Evolutionary conservation across 2,329 filamentous ascomycete genomes (phyloP), one percentile per base, ranked within the genome.

Genomic region (Phialophora verrucosa): DNA sequence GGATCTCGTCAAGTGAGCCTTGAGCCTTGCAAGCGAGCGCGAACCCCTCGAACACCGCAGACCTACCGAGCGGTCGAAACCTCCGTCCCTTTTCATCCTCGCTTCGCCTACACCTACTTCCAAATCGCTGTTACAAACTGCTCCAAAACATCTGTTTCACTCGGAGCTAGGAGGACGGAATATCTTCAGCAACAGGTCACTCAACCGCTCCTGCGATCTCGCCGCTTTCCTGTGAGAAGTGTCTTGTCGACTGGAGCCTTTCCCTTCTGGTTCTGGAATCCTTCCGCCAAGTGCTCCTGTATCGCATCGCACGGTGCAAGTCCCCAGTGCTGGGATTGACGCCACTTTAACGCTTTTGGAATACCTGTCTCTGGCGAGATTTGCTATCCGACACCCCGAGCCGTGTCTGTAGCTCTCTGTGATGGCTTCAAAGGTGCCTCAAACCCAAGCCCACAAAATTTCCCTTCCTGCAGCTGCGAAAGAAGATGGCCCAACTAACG

Each of bases 351-450:
- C 60, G 31, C 35, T 59, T 66, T 70, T 62, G 60, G 68, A 65
- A 65, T 62, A 54, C 55, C 35, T 62, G 57, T 53, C 56, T 61
- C 42, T 64, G 64, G 65, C 68, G 63, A 67, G 68, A 67, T 66
- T 64, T 47, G 44, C 35, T 38, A 38, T 57, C 62, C 47, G 47
- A 62, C 31, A 62, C 57, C 32, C 50, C 55, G 55, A 42, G 56
- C 20, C 51, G 32, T 55, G 61, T 38, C 35, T 42, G 32, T 62
- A 63, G 57, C 47, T 60, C 49, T 51, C 62, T 60, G 58, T 49
- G 49, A 79, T 79, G 77, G 76, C 77, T 64, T 78, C 77, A 64
- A 79, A 78, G 74, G 77, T 78, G 71, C 68, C 75, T 84, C 67
- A 56, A 62, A 63, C 67, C 62, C 64, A 14, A 60, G 50, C 23